Evolutionary conservation across 2,329 filamentous ascomycete genomes (phyloP), one percentile per base, ranked within the genome.

Genomic region (Ophiocordyceps robertsii): DNA sequence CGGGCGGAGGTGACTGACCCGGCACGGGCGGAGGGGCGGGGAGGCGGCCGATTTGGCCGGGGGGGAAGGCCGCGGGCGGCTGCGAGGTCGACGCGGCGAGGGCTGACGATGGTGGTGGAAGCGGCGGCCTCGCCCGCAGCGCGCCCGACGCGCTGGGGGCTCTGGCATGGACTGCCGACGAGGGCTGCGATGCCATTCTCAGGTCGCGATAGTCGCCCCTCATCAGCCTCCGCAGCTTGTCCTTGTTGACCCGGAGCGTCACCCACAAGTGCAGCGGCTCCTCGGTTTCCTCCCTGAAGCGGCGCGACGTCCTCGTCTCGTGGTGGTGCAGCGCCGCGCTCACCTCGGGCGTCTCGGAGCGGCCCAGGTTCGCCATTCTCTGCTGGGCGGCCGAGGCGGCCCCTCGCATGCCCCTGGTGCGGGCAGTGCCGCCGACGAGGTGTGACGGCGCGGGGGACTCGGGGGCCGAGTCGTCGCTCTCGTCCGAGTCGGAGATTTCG

Each of bases 281-380:
- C 42, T 88, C 82, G 13, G 82, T 92, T 50, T 90, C 87, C 56
- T 95, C 89, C 39, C 86, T 76, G 47, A 67, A 69, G 40, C 72
- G 72, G 43, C 74, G 71, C 6, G 81, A 80, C 8, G 75, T 78
- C 53, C 88, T 71, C 1, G 82, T 76, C 59, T 95, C 87, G 55
- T 80, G 80, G 53, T 80, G 80, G 51, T 80, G 81, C 50, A 66
- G 48, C 27, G 60, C 55, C 31, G 73, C 67, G 43, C 69, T 73
- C 10, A 80, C 69, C 59, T 96, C 92, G 3, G 92, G 92, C 0
- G 92, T 96, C 58, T 89, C 85, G 29, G 90, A 95, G 46, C 92
- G 81, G 40, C 80, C 79, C 40, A 86, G 58, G 49, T 85, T 82
- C 31, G 82, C 82, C 77, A 96, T 90, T 43, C 89, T 83, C 49